Evolutionary conservation across 495 filamentous ascomycete species (phyloP), one percentile per base, ranked within the genome.

Genomic region (Neurospora terricola): DNA sequence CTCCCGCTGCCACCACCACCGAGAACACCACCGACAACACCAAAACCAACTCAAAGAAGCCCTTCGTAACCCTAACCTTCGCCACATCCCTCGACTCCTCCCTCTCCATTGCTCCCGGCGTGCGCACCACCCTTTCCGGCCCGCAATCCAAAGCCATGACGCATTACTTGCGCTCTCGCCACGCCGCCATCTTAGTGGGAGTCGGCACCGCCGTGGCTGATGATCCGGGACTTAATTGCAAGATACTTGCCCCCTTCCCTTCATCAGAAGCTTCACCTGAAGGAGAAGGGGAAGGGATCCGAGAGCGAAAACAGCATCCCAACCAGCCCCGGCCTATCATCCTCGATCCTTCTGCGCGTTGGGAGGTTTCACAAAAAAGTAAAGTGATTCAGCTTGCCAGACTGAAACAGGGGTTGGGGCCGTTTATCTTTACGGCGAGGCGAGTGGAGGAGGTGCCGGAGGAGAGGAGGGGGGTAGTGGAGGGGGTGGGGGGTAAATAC

Each of bases 1-100:
- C 42, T 45, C 42, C 42, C 42, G 8, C 38, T n/a, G 10, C 30
- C 70, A 27, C 4, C 38, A 45, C 16, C 43, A 16, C 2, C 23
- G 37, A 37, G 9, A 38, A 11, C 37, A 11, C 2, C 38, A 38
- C 2, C 38, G 10, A 38, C 38, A n/a, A 30, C 8, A 14, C 18
- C 37, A 70, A 30, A 6, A 21, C n/a, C 40, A 37, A 27, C 68
- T 34, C 34, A 34, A 21, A 59, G 38, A 45, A n/a, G 14, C 81
- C 81, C 30, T 82, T 82, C 70, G 78, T 83, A 69, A 98, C 95
- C 1, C 83, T 98, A 42, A 97, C 94, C 40, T 98, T 92, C 80
- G 94, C 95, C 36, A 88, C 89, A n/a, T 97, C 94, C 6, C 90
- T 98, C 78, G 94, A 98, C 80, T 91, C 90, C 11, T 87, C 88